Base-by-base conservation (phyloP, 371 early-diverging fungal species). In the Actinomortierella ambigua region DNA sequence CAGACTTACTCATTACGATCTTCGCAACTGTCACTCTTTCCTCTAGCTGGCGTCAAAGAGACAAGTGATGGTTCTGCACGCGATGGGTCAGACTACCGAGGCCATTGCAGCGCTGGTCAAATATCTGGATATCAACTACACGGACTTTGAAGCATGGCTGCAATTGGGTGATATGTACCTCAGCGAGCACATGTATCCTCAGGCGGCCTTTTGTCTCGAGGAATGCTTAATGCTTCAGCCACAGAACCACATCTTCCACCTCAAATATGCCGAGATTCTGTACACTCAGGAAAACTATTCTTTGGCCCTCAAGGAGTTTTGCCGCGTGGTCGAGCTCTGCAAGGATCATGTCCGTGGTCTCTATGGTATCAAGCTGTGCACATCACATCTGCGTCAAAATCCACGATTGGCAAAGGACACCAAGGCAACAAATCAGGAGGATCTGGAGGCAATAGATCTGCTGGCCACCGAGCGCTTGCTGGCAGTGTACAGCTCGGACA, bases 121-220 rank as follows among this genome's bases (percentile, higher is more conserved):
- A 39, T 93, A 93, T 57, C 70, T 96, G 55, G 95, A 95, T 71
- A 85, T 85, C 20, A 90, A 90, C 65, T 88, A 85, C 41, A 89
- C 88, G 44, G 97, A 97, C 69, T 79, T 84, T 59, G 96, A 96
- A 69, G 92, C 85, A 2, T 97, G 98, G 98, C 63, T 90, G 0
- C 90, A 95, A 60, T 81, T 97, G 28, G 83, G 90, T 11, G 77
- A 85, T 44, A 69, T 89, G 49, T 96, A 97, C 73, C 61, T 92
- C 17, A 69, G 55, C 2, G 80, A 85, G 39, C 75, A 86, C 60
- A 76, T 87, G 85, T 92, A 83, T 59, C 67, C 87, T 50, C 95
- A 95, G 71, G 95, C 98, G 2, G 90, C 90, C 17, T 95, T 89
- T 71, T 93, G 93, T 63, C 77, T 92, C 50, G 97, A 97, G 73